A percentile compares a stretch with the other conserved stretches of the same genome.
Evolutionary conservation across 1,284 basidiomycete genomes (phyloP).

Genomic region (Pseudozyma thailandica): DNA sequence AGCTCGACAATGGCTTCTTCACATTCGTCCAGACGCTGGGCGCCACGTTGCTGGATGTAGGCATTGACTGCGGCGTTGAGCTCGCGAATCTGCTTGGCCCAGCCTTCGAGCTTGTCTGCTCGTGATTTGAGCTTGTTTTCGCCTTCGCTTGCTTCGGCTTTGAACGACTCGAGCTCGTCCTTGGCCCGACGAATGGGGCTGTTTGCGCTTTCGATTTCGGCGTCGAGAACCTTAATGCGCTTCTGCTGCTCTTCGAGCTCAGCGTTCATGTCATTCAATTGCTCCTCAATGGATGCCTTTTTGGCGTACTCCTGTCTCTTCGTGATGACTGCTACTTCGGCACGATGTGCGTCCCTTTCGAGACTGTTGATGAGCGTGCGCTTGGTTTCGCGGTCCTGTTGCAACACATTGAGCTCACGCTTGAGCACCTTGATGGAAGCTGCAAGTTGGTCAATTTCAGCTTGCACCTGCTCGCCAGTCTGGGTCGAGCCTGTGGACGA

Average conservation of each 20-base stretch:
- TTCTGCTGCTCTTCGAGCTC: conserved; percentile 70
- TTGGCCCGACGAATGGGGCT: conserved; percentile 78
- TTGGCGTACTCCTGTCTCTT: conserved; percentile 52
- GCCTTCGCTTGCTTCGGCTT: conserved; percentile 73
- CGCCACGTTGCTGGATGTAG: conserved; percentile 46
- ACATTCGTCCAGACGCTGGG: conserved; percentile 49
- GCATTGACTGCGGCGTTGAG: conserved; percentile 39
- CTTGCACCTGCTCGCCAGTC: conserved; percentile 57
- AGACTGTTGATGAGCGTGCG: conserved; percentile 42
- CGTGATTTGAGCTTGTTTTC: conserved; percentile 72
- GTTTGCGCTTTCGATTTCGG: conserved; percentile 74
- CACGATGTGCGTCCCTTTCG: conserved; percentile 48
- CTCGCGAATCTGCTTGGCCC: conserved; percentile 54
- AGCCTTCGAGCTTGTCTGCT: conserved; percentile 33
- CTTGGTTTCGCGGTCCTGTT: conserved; percentile 53
- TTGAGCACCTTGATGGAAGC: conserved; percentile 53
- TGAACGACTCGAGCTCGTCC: conserved; percentile 73
- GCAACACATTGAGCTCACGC: conserved; percentile 51
- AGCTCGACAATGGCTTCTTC: conserved; percentile 61
- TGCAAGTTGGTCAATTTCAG: conserved; percentile 50
- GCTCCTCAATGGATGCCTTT: conserved; percentile 37
- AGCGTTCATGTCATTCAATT: conserved; percentile 72
- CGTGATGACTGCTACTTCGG: conserved; percentile 69
- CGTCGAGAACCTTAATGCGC: conserved; percentile 71
- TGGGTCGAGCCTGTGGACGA: conserved; percentile 48